Percentiles rank a stretch among this genome's conserved stretches.
Conservation (phyloP, 495 filamentous ascomycete genomes). For the Neurospora sp. region DNA sequence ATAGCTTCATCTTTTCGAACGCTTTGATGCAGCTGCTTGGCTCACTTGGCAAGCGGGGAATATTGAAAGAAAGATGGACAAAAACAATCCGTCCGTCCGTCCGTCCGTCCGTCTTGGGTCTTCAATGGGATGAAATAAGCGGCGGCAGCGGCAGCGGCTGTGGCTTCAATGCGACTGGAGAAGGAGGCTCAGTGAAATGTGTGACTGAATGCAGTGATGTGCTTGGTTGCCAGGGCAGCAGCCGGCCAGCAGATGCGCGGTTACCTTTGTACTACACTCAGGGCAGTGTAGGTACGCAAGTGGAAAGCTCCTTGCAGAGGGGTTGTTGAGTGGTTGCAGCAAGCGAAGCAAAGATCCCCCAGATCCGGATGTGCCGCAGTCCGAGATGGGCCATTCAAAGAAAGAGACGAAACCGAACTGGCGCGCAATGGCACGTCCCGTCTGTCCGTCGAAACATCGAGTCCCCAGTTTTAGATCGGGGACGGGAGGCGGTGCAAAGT, state of each 20-base stretch:
- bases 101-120: neutral
- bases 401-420: neutral
- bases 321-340: neutral
- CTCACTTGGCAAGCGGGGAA: neutral
- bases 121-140: neutral
- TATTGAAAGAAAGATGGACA: neutral
- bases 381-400: neutral
- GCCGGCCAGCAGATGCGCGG: neutral
- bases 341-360: neutral
- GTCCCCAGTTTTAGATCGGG: neutral
- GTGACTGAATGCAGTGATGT: neutral
- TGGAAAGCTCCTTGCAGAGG: neutral
- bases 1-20: neutral
- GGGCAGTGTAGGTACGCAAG: neutral
- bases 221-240: neutral
- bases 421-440: neutral
- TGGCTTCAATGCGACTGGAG: neutral
- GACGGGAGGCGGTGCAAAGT: neutral
- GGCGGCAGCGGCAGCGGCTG: neutral
- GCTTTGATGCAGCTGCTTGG: neutral
- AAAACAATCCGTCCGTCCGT: neutral
- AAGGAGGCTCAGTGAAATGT: neutral
- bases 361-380: neutral
- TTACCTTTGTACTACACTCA: neutral
- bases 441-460: neutral